Evolutionary conservation across 106 monocot species (phyloP), one percentile per base, ranked within the genome.

Genomic region (Dioscorea zingiberensis): DNA sequence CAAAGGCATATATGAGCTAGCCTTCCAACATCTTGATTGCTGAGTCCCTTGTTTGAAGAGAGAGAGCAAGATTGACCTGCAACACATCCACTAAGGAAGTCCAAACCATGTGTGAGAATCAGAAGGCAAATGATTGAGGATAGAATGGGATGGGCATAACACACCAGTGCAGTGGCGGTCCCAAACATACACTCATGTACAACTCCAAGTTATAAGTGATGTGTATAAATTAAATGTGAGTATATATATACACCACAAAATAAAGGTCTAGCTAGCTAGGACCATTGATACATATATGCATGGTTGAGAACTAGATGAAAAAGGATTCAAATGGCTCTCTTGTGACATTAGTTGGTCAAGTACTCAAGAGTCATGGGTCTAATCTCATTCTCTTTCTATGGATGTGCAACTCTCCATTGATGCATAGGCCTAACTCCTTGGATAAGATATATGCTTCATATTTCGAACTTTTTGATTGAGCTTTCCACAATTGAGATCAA

Each of bases 121-220:
- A 58, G 47, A 58, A 47, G 65, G 5, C 56, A 32, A 73, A 65
- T 73, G 58, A 73, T 73, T 73, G 72, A 63, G 54, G 54, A 38
- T 44, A 71, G 54, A 72, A 63, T 38, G 64, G 72, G 63, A 72
- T 72, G 64, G 63, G 72, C 55, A 38, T 38, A 64, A 38, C 26
- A 44, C 18, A n/a, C n/a, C n/a, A n/a, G n/a, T 25, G 2, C 3
- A 72, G 55, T 72, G 72, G 72, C 63, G 72, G 72, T 72, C 64
- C 72, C 72, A 23, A 24, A 56, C 4, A 51, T 15, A 51, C 18
- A 13, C 2, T 19, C 12, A 51, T 51, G 15, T 51, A 51, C 51
- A 4, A 3, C 4, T 51, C 15, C 7, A 13, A 7, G 7, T 18
- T 16, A 13, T 51, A 51, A 19, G 18, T 51, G 51, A 51, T 19